phyloP scores from a whole-genome alignment of 441 rosid genomes.

The Omphalea diandra region DNA sequence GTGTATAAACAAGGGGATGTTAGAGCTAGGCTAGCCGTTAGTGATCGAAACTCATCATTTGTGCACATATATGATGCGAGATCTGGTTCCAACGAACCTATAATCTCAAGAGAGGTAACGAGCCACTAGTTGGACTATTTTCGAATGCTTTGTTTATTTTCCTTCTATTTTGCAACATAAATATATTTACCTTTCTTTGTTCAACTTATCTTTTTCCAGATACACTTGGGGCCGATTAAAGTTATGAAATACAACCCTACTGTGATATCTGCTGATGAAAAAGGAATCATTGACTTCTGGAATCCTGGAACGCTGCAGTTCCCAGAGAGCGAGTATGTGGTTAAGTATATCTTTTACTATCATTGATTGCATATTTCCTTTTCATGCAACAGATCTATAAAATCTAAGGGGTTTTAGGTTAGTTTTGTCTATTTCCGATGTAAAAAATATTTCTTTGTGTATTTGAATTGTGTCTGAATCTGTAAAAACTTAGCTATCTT shows the following conservation, averaged over 20 bases:
- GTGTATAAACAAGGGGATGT: slow-evolving; percentile 94
- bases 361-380: background rate
- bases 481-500: background rate
- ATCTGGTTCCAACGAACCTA: slow-evolving; percentile 82
- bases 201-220: slow-evolving; percentile 34
- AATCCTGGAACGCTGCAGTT: slow-evolving; percentile 65
- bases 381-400: background rate
- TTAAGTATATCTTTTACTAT: background rate
- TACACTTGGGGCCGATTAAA: slow-evolving; percentile 69
- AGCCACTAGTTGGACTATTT: slow-evolving; percentile 5
- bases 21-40: slow-evolving; percentile 82
- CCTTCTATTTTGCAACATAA: background rate
- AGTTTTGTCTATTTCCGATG: too few relatives aligned
- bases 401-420: too few relatives aligned
- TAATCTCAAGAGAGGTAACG: slow-evolving; percentile 71
- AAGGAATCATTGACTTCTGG: slow-evolving; percentile 91
- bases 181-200: background rate
- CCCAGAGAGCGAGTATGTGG: slow-evolving; percentile 79
- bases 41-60: slow-evolving; percentile 67
- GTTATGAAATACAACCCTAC: slow-evolving; percentile 81
- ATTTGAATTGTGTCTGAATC: background rate
- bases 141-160: background rate
- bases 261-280: slow-evolving; percentile 75
- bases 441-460: too few relatives aligned
- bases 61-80: slow-evolving; percentile 89